phyloP scores from a whole-genome alignment of 768 basidiomycete species.

The Filobasidium wieringae region DNA sequence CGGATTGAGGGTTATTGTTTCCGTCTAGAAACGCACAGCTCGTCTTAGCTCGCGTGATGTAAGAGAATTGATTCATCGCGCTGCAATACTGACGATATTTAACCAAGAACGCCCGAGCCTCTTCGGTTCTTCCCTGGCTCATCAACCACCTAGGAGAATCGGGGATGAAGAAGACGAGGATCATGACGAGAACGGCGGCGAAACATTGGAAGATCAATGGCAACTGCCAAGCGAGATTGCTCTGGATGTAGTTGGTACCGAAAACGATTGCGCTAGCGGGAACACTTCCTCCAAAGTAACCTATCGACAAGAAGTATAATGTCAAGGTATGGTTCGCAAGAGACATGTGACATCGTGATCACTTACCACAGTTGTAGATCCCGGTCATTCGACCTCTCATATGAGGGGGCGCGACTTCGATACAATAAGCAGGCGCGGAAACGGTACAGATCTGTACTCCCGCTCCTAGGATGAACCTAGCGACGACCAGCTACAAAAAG shows the following conservation, averaged over 20 bases:
- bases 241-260: too few species aligned
- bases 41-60: too few species aligned
- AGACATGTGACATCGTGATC: too few species aligned
- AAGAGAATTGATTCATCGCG: too few species aligned
- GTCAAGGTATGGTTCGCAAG: too few species aligned
- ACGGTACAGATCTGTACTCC: conserved; percentile 42
- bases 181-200: conserved; percentile 41
- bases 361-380: conserved; percentile 24
- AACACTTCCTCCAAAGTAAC: too few species aligned
- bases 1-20: conserved; percentile 45
- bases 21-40: too few species aligned
- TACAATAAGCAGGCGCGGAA: conserved; percentile 41
- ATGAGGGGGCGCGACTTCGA: conserved; percentile 48
- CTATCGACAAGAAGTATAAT: too few species aligned
- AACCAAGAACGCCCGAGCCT: conserved; percentile 45
- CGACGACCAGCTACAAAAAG: conserved; percentile 49
- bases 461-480: conserved; percentile 46
- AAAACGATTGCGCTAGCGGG: too few species aligned
- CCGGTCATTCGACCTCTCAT: conserved; percentile 20
- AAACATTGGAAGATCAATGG: conserved; percentile 1
- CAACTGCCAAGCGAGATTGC: too few species aligned
- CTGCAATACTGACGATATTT: too few species aligned
- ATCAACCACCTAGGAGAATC: conserved; percentile 47
- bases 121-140: conserved; percentile 45
- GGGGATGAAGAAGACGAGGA: conserved; percentile 42